Conservation (phyloP, 495 filamentous ascomycete species). For the Cladorrhinum samala region DNA sequence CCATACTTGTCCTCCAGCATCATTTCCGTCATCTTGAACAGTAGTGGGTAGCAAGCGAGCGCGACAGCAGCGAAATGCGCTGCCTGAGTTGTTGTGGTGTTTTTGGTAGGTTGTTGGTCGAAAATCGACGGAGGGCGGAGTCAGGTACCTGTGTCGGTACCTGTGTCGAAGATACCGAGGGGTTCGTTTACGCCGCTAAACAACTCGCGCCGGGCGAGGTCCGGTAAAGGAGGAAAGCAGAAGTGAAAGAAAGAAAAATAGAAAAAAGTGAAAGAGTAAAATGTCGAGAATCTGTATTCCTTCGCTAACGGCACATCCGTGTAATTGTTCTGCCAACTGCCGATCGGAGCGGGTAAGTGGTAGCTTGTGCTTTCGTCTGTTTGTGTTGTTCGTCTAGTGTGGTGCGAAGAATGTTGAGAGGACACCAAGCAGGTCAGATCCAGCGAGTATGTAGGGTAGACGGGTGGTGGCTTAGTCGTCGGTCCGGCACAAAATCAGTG, state of each 20-base stretch:
- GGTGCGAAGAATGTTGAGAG: too few relatives aligned
- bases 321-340: background rate
- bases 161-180: background rate
- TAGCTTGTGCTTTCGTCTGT: background rate
- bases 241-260: background rate
- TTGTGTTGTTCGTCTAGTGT: background rate
- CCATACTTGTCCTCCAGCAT: slow-evolving; percentile 87
- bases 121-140: slow-evolving; percentile 5
- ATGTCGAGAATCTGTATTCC: slow-evolving; percentile 1
- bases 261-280: slow-evolving; percentile 1
- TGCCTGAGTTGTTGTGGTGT: slow-evolving; percentile 10
- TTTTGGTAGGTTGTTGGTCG: background rate
- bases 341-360: background rate
- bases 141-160: background rate
- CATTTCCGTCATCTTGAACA: slow-evolving; percentile 31
- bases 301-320: slow-evolving; percentile 10
- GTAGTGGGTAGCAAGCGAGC: slow-evolving; percentile 23
- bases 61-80: slow-evolving; percentile 28
- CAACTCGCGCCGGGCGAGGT: slow-evolving; percentile 39
- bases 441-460: too few relatives aligned
- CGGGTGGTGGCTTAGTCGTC: too few relatives aligned
- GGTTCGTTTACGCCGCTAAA: slow-evolving; percentile 10
- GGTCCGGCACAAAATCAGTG: too few relatives aligned
- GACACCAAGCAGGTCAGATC: too few relatives aligned
- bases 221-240: slow-evolving; percentile 12